phyloP scores from a whole-genome alignment of 192 early-diverging fungal genomes.

The Oehlia diaphana region DNA sequence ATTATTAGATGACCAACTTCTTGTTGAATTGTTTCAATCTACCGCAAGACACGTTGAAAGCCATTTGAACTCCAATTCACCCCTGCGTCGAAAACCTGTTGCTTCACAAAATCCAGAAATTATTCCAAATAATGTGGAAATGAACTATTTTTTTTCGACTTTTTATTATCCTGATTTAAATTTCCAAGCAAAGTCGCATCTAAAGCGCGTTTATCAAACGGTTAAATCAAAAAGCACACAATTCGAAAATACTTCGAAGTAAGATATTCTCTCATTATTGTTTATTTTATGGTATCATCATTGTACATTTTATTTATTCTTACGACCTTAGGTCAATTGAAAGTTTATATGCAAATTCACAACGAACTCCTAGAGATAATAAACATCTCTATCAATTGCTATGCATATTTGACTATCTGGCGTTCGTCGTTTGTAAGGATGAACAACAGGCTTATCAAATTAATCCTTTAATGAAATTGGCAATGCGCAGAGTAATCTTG shows the following conservation, averaged over 20 bases:
- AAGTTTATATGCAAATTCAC: background rate
- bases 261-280: background rate
- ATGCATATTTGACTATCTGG: background rate
- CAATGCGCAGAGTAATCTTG: background rate
- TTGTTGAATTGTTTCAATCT: slow-evolving; percentile 2
- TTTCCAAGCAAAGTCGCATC: background rate
- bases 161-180: background rate
- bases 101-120: too few species aligned
- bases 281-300: too few species aligned
- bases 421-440: background rate
- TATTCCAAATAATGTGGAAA: background rate
- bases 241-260: background rate
- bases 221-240: background rate
- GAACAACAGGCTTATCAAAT: background rate
- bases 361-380: background rate
- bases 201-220: background rate
- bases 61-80: background rate
- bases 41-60: background rate
- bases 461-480: background rate
- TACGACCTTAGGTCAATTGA: background rate
- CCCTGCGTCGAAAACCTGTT: background rate
- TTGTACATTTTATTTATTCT: background rate
- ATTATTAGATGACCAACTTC: background rate
- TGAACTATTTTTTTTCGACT: slow-evolving; percentile 6
- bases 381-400: background rate